Conservation (phyloP, 2,329 filamentous ascomycete genomes). For the Fusarium foetens region DNA sequence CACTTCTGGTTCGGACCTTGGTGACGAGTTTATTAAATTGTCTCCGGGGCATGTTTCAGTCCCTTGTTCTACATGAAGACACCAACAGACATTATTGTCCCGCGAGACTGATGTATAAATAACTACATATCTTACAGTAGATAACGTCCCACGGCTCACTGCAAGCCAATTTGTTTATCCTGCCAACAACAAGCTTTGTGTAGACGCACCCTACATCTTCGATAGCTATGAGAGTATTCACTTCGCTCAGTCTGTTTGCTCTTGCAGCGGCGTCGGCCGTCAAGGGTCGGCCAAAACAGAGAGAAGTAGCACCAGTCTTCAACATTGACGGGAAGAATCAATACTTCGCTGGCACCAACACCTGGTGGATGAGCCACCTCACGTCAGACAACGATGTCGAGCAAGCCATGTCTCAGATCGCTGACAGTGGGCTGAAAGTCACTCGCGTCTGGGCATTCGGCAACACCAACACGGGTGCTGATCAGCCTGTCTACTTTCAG, state of each 20-base stretch:
- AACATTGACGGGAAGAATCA: background rate
- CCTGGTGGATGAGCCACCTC: constrained; percentile 8
- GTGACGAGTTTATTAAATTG: too few relatives aligned
- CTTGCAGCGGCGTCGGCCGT: background rate
- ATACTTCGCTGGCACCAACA: constrained; percentile 3
- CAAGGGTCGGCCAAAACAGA: background rate
- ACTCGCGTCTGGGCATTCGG: background rate
- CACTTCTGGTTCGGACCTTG: background rate
- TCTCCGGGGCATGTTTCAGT: background rate
- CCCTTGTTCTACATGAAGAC: background rate
- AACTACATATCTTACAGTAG: background rate
- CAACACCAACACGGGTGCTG: background rate
- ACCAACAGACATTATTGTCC: background rate
- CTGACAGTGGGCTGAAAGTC: background rate
- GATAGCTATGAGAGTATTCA: background rate
- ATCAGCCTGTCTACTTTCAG: constrained; percentile 3
- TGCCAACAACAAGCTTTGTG: background rate
- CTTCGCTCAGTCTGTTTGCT: background rate
- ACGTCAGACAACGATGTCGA: background rate
- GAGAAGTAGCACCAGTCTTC: background rate
- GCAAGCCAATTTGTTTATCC: background rate
- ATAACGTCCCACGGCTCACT: too few relatives aligned
- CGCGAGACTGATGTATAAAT: too few relatives aligned
- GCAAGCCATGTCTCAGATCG: constrained; percentile 7
- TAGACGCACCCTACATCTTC: background rate